Percentiles rank a stretch among this genome's conserved stretches.
phyloP scores from a whole-genome alignment of 768 basidiomycete species.

The Naganishia friedmannii region DNA sequence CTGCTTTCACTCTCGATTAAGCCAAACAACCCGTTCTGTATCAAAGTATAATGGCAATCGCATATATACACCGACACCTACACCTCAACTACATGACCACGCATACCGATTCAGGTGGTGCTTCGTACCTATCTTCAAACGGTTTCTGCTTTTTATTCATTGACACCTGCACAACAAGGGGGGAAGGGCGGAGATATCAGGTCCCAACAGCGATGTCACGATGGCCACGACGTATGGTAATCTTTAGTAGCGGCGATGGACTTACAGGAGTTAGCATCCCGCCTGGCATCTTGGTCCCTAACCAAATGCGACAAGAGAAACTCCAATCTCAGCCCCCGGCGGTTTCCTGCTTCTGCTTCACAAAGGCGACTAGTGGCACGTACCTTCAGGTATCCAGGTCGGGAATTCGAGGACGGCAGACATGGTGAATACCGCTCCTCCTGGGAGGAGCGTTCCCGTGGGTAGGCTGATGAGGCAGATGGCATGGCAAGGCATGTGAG shows the following conservation, averaged over 20 bases:
- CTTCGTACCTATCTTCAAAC: background rate
- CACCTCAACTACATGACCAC: background rate
- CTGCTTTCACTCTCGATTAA: too few relatives aligned
- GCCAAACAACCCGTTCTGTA: too few relatives aligned
- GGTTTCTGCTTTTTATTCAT: background rate
- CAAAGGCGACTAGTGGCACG: too few relatives aligned
- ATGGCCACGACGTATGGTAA: background rate
- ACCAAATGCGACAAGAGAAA: background rate
- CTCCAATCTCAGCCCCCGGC: too few relatives aligned
- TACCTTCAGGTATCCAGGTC: conserved; percentile 32
- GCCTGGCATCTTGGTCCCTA: conserved; percentile 33
- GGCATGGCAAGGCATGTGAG: background rate
- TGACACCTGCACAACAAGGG: background rate
- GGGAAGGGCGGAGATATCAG: background rate
- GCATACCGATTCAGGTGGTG: conserved; percentile 2
- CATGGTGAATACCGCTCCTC: conserved; percentile 33
- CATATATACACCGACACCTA: too few relatives aligned
- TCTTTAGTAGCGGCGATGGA: too few relatives aligned
- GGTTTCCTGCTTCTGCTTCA: too few relatives aligned
- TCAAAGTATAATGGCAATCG: too few relatives aligned
- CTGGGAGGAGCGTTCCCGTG: conserved; percentile 30
- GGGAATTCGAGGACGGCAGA: conserved; percentile 31
- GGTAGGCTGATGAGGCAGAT: conserved; percentile 19
- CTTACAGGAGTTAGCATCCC: conserved; percentile 32
- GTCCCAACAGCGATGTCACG: background rate